phyloP scores from a whole-genome alignment of 352 stramenopile species.

The Phytopythium delawarense region DNA sequence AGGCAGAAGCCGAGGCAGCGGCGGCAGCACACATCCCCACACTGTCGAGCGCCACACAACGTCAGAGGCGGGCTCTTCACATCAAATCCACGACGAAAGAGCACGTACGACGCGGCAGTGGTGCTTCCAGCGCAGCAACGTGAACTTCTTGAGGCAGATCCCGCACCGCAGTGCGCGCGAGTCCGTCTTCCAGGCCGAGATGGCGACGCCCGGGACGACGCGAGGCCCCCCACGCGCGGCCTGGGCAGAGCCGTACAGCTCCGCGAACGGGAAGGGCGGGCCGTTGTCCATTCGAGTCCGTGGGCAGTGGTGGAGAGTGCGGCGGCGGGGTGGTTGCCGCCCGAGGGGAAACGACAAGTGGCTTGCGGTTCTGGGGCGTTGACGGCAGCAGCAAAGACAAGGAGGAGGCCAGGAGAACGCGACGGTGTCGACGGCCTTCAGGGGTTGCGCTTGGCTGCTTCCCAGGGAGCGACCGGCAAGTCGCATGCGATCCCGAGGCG shows the following conservation, averaged over 20 bases:
- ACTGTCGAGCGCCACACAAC: slow-evolving; percentile 26
- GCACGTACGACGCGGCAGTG: slow-evolving; percentile 62
- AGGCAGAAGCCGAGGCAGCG: slow-evolving; percentile 65
- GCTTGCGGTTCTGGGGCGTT: not conserved
- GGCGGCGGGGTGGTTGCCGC: not conserved
- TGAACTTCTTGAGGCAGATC: slow-evolving; percentile 68
- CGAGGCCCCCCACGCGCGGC: slow-evolving; percentile 23
- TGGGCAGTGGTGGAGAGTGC: not conserved
- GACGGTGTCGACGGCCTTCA: not conserved
- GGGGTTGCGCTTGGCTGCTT: not conserved
- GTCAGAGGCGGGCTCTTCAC: not conserved
- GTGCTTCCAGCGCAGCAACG: slow-evolving; percentile 56
- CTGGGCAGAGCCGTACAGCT: slow-evolving; percentile 30
- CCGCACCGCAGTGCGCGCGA: slow-evolving; percentile 40
- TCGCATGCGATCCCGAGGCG: not conserved
- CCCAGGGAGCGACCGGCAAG: not conserved
- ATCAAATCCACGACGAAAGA: not conserved
- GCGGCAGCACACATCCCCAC: slow-evolving; percentile 65
- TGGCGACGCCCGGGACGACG: slow-evolving; percentile 43
- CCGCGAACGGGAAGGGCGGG: slow-evolving; percentile 39
- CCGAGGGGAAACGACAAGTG: slow-evolving; percentile 7
- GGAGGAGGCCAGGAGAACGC: not conserved
- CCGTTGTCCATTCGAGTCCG: slow-evolving; percentile 28
- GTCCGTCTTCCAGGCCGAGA: slow-evolving; percentile 52
- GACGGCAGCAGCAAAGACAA: not conserved